A percentile compares a stretch with the other conserved stretches of the same genome.
Conservation (phyloP, 2,329 filamentous ascomycete genomes). For the Aspergillus eucalypticola region DNA sequence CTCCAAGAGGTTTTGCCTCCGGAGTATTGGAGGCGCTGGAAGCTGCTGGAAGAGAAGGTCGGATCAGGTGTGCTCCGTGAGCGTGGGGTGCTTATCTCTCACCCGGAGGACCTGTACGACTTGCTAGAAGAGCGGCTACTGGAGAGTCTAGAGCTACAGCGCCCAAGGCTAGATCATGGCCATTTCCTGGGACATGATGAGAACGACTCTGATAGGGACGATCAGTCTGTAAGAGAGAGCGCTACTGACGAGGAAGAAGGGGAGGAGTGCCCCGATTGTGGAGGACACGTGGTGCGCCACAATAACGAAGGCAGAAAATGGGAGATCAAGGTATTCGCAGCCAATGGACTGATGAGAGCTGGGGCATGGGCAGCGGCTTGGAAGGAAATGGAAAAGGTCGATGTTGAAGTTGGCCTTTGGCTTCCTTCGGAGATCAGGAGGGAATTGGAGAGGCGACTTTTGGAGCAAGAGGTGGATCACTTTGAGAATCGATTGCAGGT, state of each 20-base stretch:
- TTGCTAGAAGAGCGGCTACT: constrained; percentile 62
- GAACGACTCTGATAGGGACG: constrained; percentile 25
- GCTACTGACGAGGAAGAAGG: constrained; percentile 41
- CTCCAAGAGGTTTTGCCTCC: constrained; percentile 54
- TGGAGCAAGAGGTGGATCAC: constrained; percentile 42
- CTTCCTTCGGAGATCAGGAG: constrained; percentile 55
- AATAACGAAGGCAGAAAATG: constrained; percentile 54
- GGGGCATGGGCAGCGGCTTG: constrained; percentile 92
- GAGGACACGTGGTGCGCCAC: constrained; percentile 49
- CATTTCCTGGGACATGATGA: constrained; percentile 54
- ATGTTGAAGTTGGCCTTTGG: constrained; percentile 83
- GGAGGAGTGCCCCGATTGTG: constrained; percentile 53
- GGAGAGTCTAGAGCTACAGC: constrained; percentile 60
- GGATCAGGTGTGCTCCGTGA: constrained; percentile 56
- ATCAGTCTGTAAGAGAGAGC: constrained; percentile 33
- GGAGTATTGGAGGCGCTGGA: constrained; percentile 48
- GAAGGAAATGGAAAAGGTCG: constrained; percentile 98
- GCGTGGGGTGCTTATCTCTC: constrained; percentile 62
- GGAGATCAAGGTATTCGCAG: constrained; percentile 83
- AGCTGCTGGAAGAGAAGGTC: constrained; percentile 56
- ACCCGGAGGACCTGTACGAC: constrained; percentile 63
- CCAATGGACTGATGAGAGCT: constrained; percentile 88
- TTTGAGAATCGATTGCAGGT: constrained; percentile 19
- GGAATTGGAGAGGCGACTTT: constrained; percentile 48
- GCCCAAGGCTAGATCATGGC: constrained; percentile 58